Evolutionary conservation across 2,329 filamentous ascomycete species (phyloP).

Genomic region (Sclerotinia nivalis): DNA sequence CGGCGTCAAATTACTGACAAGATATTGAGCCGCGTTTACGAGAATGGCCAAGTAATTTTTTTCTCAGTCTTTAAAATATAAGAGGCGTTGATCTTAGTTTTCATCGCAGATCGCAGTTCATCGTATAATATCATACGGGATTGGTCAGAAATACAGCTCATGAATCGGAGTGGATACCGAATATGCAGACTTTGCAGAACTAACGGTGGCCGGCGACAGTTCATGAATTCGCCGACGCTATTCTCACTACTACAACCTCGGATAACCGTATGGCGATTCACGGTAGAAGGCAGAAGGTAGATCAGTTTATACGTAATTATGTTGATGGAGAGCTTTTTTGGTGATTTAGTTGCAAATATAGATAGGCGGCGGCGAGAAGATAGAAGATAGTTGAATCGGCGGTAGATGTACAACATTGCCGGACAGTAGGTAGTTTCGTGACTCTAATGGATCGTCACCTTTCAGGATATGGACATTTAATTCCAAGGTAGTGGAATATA

Average conservation of each 20-base stretch:
- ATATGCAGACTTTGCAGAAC: not conserved
- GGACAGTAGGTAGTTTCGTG: not conserved
- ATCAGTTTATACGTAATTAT: not conserved
- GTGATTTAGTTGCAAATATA: no score
- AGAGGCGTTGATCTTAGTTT: not conserved
- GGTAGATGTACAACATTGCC: not conserved
- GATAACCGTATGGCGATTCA: not conserved
- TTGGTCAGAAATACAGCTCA: not conserved
- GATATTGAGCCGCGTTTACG: not conserved
- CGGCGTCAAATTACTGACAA: not conserved
- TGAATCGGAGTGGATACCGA: not conserved
- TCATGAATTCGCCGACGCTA: slow-evolving; percentile 12
- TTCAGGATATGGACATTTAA: not conserved
- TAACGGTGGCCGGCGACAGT: slow-evolving; percentile 1
- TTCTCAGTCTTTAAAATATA: not conserved
- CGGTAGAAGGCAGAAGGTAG: not conserved
- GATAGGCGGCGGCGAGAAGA: no score
- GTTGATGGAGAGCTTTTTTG: not conserved
- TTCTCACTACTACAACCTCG: not conserved
- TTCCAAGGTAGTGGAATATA: not conserved
- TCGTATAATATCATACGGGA: not conserved
- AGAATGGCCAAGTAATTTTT: not conserved
- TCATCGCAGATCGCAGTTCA: not conserved
- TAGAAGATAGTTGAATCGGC: not conserved
- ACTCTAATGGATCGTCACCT: not conserved